Conservation (phyloP, 2,329 filamentous ascomycete genomes). For the Talaromyces piceae region DNA sequence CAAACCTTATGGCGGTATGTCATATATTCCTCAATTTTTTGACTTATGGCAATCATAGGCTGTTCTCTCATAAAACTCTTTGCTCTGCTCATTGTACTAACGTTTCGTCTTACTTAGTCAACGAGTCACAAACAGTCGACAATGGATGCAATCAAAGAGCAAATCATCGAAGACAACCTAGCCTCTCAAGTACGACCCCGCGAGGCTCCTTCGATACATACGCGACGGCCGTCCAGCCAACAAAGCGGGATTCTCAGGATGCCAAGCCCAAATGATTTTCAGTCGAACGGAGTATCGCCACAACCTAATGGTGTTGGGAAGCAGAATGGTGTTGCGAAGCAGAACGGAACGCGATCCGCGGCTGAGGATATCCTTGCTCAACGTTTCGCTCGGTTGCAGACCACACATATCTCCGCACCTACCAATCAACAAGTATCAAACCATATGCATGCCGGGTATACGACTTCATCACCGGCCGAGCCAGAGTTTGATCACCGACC, state of each 20-base stretch:
- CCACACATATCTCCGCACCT: constrained; percentile 16
- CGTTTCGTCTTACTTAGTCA: constrained; percentile 16
- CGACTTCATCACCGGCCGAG: constrained; percentile 11
- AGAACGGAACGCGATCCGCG: constrained; percentile 13
- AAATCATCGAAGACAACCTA: constrained; percentile 32
- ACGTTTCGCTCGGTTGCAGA: constrained; percentile 34
- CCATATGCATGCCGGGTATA: background rate
- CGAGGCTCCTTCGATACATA: constrained; percentile 12
- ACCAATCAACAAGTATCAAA: constrained; percentile 5
- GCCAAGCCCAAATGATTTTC: constrained; percentile 35
- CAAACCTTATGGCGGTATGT: constrained; percentile 40
- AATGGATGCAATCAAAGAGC: constrained; percentile 35
- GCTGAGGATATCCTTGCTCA: constrained; percentile 32
- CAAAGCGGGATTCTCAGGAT: constrained; percentile 23
- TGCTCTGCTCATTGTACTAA: background rate
- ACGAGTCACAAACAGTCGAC: constrained; percentile 35
- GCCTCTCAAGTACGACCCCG: constrained; percentile 21
- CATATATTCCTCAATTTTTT: background rate
- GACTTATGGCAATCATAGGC: background rate
- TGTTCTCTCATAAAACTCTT: background rate
- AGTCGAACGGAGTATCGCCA: constrained; percentile 19
- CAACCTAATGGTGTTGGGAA: constrained; percentile 18
- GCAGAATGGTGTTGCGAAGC: constrained; percentile 15
- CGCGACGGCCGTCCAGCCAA: constrained; percentile 18
- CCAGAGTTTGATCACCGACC: constrained; percentile 17